These are phyloP conservation scores for Citrus trifoliata DNA, from an alignment of 345 rosid species.

Conservation along the genomic window DNA sequence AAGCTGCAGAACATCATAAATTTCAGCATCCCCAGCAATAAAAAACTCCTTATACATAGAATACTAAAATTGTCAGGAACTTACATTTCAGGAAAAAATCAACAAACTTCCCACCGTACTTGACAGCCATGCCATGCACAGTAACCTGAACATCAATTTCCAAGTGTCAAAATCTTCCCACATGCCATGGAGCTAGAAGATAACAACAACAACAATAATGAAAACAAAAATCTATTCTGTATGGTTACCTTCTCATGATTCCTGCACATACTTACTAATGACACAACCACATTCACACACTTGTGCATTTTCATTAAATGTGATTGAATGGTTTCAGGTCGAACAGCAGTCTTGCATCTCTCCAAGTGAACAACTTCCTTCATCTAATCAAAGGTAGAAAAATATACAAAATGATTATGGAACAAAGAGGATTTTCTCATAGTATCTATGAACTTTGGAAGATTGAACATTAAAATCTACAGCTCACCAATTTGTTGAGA, in stretches of 20 bases:
- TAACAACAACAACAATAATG: not conserved
- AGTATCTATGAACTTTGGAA: not conserved
- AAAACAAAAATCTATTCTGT: slow-evolving; percentile 4
- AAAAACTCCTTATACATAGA: not conserved
- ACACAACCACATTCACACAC: slow-evolving; percentile 67
- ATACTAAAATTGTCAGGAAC: slow-evolving; percentile 1
- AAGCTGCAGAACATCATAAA: slow-evolving; percentile 42
- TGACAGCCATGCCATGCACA: slow-evolving; percentile 77
- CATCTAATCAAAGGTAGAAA: slow-evolving; percentile 37
- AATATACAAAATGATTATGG: not conserved
- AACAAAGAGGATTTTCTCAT: not conserved
- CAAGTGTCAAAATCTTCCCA: slow-evolving; percentile 7
- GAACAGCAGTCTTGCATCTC: slow-evolving; percentile 37
- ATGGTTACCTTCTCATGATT: slow-evolving; percentile 60
- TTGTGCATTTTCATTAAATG: slow-evolving; percentile 43
- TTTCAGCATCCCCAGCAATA: slow-evolving; percentile 14
- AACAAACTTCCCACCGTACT: slow-evolving; percentile 79
- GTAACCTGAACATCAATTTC: slow-evolving; percentile 41
- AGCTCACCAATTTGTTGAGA: slow-evolving; percentile 59
- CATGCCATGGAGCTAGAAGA: not conserved
- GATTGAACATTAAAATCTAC: slow-evolving; percentile 6
- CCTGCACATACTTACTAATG: slow-evolving; percentile 69
- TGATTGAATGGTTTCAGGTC: slow-evolving; percentile 40
- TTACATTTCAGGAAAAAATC: slow-evolving; percentile 79
- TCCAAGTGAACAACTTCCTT: slow-evolving; percentile 41